Evolutionary conservation across 2,329 filamentous ascomycete species (phyloP), one percentile per base, ranked within the genome.

Genomic region (Colletotrichum sp.): DNA sequence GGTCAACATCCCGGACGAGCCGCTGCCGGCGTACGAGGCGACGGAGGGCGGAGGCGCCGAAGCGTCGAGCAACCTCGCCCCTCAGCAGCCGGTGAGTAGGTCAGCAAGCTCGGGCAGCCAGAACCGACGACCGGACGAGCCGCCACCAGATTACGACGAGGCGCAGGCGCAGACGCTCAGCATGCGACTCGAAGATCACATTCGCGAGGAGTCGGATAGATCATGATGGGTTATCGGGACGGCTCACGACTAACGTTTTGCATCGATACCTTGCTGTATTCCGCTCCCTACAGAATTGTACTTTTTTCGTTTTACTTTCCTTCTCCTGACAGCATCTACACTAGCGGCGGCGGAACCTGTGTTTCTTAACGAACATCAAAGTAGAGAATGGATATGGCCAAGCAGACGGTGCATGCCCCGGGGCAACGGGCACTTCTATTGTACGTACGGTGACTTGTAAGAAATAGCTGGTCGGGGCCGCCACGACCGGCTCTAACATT

Each of bases 61-160:
- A 36, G 26, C 79, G 60, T 75, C 66, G 59, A 68, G 15, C 82
- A 88, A 72, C 81, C 84, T 55, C 79, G 80, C 71, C 78, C 84
- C 78, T 64, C 78, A 59, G 76, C 84, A 77, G 79, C 82, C 79
- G 70, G 82, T 78, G 72, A 82, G 69, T 28, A 82, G 82, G 26
- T 83, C 85, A 55, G 84, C 84, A 52, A 86, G 84, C 75, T 80
- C 83, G 34, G 82, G 83, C 15, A 86, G 83, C 78, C 83, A 85
- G 62, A 79, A 78, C 49, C 83, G 84, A 69, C 86, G 84, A 87
- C 85, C 95, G 81, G 81, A 93, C 85, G 96, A 97, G 82, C 95
- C 96, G 7, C 96, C 96, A 64, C 96, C 96, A 66, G 95, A 93
- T 44, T 99, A 99, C 82, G 96, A 98, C 81, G 95, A 98, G 84